Evolutionary conservation across 148 eudicot species (phyloP).

Genomic region (Linanthus parryae): DNA sequence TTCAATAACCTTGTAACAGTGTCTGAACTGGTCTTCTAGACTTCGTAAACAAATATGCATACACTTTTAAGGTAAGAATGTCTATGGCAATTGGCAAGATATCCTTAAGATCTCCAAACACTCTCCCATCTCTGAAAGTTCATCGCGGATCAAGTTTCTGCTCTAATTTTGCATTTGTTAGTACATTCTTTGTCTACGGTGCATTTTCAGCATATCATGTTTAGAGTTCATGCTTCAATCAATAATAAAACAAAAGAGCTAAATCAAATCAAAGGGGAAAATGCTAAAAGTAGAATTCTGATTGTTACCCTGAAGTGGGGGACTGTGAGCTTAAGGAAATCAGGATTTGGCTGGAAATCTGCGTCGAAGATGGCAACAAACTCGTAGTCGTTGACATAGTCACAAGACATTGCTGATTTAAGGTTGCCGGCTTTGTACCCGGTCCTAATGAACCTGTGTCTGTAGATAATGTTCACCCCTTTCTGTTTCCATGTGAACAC

Average conservation of each 20-base stretch:
- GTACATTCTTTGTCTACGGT: too few relatives aligned
- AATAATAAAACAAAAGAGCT: background rate
- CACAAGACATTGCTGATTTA: slow-evolving; percentile 65
- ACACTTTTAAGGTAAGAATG: too few relatives aligned
- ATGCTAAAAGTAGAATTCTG: background rate
- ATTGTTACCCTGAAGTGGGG: slow-evolving; percentile 49
- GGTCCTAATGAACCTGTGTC: slow-evolving; percentile 51
- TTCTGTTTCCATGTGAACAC: slow-evolving; percentile 43
- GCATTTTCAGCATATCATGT: too few relatives aligned
- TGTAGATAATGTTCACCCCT: slow-evolving; percentile 57
- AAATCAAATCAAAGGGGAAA: background rate
- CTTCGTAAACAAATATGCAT: too few relatives aligned
- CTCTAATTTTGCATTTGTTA: background rate
- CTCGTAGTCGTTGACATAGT: slow-evolving; percentile 58
- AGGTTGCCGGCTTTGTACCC: slow-evolving; percentile 72
- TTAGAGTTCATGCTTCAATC: too few relatives aligned
- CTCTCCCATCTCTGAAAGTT: background rate
- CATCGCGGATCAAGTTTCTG: background rate
- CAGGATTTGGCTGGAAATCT: slow-evolving; percentile 61
- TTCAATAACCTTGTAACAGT: too few relatives aligned
- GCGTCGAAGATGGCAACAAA: slow-evolving; percentile 64
- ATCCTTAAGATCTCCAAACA: background rate
- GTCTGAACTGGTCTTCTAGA: too few relatives aligned
- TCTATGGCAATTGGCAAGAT: too few relatives aligned
- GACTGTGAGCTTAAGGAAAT: slow-evolving; percentile 45